Conservation (phyloP, 2,329 filamentous ascomycete genomes). For the Purpureocillium takamizusanense region DNA sequence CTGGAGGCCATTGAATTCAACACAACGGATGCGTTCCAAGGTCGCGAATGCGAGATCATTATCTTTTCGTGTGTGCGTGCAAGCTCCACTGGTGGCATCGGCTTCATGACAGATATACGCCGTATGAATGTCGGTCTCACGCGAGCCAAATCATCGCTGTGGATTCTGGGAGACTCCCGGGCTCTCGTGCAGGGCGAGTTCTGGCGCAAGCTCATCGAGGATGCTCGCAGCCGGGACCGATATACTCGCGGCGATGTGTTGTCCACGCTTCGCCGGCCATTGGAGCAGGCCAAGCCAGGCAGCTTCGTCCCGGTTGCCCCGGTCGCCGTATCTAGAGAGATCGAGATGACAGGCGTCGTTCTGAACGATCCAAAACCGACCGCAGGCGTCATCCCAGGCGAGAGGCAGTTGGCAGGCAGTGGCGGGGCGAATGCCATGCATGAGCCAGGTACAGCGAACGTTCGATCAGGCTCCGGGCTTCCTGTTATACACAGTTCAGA, state of each 20-base stretch:
- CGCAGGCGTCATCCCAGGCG: background rate
- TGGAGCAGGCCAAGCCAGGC: conserved; percentile 23
- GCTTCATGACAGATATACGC: conserved; percentile 95
- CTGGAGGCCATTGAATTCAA: conserved; percentile 87
- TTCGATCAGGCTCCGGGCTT: conserved; percentile 16
- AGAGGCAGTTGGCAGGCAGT: background rate
- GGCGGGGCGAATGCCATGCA: background rate
- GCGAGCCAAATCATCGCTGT: conserved; percentile 90
- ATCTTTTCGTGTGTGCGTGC: conserved; percentile 98
- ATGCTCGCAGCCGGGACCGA: conserved; percentile 63
- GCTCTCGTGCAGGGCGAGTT: conserved; percentile 81
- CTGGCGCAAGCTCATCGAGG: conserved; percentile 79
- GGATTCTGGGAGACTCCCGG: conserved; percentile 88
- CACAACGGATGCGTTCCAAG: conserved; percentile 96
- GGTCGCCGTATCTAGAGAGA: conserved; percentile 2
- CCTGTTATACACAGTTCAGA: conserved; percentile 31
- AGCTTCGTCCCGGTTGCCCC: conserved; percentile 5
- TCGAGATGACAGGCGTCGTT: conserved; percentile 5
- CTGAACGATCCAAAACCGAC: background rate
- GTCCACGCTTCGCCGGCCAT: conserved; percentile 35
- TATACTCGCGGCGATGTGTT: conserved; percentile 63
- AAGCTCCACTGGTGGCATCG: conserved; percentile 85
- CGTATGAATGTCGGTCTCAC: conserved; percentile 99
- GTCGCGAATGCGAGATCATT: conserved; percentile 92
- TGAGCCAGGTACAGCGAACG: conserved; percentile 9